Evolutionary conservation across 2,329 filamentous ascomycete genomes (phyloP), one percentile per base, ranked within the genome.

Genomic region (Penicillium sp.): DNA sequence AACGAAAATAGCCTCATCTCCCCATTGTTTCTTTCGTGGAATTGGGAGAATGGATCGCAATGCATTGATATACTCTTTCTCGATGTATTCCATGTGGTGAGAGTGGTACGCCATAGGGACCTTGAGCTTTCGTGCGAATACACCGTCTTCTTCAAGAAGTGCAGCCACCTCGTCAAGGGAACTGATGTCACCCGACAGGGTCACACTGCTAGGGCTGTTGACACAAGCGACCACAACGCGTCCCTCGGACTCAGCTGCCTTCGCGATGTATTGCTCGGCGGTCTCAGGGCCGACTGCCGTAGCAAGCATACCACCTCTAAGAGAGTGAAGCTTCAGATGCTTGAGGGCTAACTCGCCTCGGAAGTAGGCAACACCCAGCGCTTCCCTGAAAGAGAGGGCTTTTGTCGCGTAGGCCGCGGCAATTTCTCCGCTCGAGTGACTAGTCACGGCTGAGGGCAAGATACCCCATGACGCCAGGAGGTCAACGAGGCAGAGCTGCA

Each of bases 361-460:
- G 51, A 75, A 75, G 58, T 76, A 80, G 0, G 77, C 75, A 16
- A 72, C 65, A 0, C 58, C 54, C 5, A 80, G 75, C 4, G 77
- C 77, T 7, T 75, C 72, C 2, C 58, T 41, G 2, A 63, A 65
- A 0, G 67, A 65, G 6, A 82, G 51, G 7, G 71, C 62, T 0
- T 77, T 78, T 0, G 77, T 73, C 1, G 78, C 76, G 53, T 79
- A 81, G 0, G 75, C 78, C 0, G 77, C 76, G 2, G 59, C 76
- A 24, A 48, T 48, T 9, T 48, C 46, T 16, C 46, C 46, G 22
- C 16, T 22, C 8, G 46, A 48, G 18, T 48, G 46, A 13, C 46
- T 38, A 5, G 41, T 38, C 9, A 48, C 46, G 1, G 29, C 18
- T 5, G 7, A 5, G 4, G 34, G 13, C 3, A 6, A 8, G 10